Evolutionary conservation across 1,284 basidiomycete genomes (phyloP).

Genomic region (Puccinia hordei): DNA sequence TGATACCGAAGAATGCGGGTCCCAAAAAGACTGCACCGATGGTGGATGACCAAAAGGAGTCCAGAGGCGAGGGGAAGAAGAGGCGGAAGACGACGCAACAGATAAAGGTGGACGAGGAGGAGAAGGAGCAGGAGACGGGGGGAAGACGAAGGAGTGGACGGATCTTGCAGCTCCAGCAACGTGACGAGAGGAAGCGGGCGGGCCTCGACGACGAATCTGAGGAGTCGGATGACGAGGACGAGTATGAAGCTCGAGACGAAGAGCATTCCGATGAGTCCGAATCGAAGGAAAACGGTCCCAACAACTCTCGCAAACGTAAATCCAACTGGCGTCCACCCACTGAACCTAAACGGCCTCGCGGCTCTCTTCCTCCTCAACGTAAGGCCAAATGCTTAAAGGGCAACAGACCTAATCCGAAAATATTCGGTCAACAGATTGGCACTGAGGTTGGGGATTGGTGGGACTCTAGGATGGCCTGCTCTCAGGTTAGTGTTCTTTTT

Average conservation of each 20-base stretch:
- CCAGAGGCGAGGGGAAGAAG: not conserved
- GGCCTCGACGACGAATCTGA: not conserved
- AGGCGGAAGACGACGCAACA: slow-evolving; percentile 15
- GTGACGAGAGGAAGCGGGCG: not conserved
- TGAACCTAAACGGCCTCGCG: slow-evolving; percentile 18
- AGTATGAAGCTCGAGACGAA: not conserved
- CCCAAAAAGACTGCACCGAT: not conserved
- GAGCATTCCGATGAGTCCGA: slow-evolving; percentile 27
- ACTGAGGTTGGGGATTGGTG: slow-evolving; percentile 54
- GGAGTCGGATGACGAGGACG: not conserved
- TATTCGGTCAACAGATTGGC: slow-evolving; percentile 60
- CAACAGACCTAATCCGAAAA: slow-evolving; percentile 53
- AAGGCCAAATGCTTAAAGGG: slow-evolving; percentile 33
- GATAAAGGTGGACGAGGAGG: not conserved
- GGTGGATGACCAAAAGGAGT: not conserved
- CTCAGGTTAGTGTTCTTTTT: slow-evolving; percentile 28
- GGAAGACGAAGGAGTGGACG: slow-evolving; percentile 31
- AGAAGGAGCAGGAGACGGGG: not conserved
- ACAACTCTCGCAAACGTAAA: slow-evolving; percentile 22
- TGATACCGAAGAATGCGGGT: slow-evolving; percentile 6
- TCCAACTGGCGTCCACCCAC: slow-evolving; percentile 3
- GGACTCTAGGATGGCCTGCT: slow-evolving; percentile 53
- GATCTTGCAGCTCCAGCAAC: slow-evolving; percentile 17
- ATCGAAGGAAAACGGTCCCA: slow-evolving; percentile 2
- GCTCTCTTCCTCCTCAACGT: slow-evolving; percentile 10